These are phyloP conservation scores for Phialophora verrucosa DNA, from an alignment of 2,329 filamentous ascomycete species.

Conservation along the genomic window DNA sequence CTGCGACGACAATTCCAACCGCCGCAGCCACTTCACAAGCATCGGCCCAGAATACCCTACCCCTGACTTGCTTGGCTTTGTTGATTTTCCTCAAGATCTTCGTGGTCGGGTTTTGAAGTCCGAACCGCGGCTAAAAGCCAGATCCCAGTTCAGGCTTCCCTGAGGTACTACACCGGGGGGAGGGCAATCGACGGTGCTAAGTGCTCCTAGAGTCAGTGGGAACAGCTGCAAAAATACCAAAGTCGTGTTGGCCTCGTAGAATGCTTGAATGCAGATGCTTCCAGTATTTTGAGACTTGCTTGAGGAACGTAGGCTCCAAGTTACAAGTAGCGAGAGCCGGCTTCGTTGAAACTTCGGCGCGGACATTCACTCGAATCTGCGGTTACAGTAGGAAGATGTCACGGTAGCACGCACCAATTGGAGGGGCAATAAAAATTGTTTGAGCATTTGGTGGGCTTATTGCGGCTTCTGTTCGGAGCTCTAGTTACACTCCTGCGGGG, in stretches of 20 bases:
- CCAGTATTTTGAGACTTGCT: neutral
- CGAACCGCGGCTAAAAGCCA: neutral
- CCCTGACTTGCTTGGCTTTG: neutral
- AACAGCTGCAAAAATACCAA: neutral
- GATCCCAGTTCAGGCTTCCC: neutral
- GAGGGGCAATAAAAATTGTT: neutral
- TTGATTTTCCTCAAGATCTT: neutral
- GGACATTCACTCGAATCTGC: neutral
- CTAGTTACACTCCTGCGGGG: neutral
- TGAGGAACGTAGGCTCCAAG: neutral
- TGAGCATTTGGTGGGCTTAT: neutral
- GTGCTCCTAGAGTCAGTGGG: neutral
- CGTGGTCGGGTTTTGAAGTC: neutral
- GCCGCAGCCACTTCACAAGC: constrained; percentile 1
- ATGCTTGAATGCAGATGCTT: neutral
- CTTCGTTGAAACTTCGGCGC: neutral
- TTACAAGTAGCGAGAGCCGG: neutral
- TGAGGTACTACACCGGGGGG: neutral
- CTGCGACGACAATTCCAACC: constrained; percentile 11
- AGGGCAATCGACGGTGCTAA: neutral
- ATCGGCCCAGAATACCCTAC: neutral
- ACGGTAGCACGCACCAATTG: neutral
- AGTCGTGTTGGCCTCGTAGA: neutral
- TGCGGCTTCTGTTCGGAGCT: neutral
- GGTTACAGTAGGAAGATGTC: constrained; percentile 10